A percentile compares a stretch with the other conserved stretches of the same genome.
Conservation (phyloP, 192 early-diverging fungal species). For the Coemansia sp. region DNA sequence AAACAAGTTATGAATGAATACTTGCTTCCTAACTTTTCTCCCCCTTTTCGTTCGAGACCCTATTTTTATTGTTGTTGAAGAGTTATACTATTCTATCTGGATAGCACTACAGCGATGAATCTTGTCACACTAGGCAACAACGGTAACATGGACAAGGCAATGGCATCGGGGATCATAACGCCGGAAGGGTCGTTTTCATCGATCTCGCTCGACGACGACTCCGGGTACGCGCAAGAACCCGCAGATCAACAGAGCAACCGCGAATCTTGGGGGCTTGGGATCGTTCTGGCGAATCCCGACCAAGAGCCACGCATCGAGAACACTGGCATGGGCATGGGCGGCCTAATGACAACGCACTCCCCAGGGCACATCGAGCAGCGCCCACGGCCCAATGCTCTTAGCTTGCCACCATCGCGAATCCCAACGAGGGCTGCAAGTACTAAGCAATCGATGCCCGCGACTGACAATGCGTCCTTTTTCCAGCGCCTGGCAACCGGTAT, state of each 20-base stretch:
- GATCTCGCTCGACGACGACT: background rate
- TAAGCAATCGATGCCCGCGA: background rate
- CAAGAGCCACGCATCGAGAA: background rate
- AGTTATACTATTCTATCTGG: background rate
- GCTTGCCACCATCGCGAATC: background rate
- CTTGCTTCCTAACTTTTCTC: background rate
- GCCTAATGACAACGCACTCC: conserved; percentile 1
- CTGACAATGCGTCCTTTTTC: conserved; percentile 25
- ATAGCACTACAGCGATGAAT: background rate
- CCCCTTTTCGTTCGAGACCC: background rate
- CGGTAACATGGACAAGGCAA: background rate
- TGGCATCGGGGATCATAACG: background rate
- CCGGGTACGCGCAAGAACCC: background rate
- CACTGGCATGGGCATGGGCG: conserved; percentile 2
- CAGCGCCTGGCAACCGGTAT: conserved; percentile 20
- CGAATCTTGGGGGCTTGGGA: conserved; percentile 41
- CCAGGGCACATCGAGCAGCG: background rate
- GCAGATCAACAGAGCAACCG: conserved; percentile 6
- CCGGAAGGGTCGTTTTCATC: background rate
- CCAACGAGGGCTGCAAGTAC: background rate
- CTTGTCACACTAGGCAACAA: background rate
- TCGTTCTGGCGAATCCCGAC: conserved; percentile 21
- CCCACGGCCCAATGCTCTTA: background rate
- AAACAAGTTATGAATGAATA: no score
- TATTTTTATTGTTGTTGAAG: no score